Evolutionary conservation across 1,284 basidiomycete species (phyloP).

Genomic region (Phellopilus nigrolimitatus): DNA sequence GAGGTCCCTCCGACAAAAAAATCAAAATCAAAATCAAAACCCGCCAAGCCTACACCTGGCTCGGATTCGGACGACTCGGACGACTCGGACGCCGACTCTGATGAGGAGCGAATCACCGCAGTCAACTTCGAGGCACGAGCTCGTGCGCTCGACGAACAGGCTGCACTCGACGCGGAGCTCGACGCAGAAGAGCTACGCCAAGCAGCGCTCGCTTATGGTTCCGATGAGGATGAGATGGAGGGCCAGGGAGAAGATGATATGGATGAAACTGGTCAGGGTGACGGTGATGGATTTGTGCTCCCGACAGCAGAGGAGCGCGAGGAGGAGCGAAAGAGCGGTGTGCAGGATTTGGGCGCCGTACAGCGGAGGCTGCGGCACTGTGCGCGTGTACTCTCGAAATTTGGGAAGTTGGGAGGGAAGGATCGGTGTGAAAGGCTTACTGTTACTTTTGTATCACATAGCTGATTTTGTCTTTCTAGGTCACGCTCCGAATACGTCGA

Average conservation of each 20-base stretch:
- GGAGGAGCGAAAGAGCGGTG: constrained; percentile 67
- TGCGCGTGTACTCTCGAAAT: constrained; percentile 76
- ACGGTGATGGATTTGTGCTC: constrained; percentile 61
- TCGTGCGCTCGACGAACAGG: constrained; percentile 62
- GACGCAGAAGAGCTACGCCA: constrained; percentile 64
- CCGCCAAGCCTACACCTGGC: constrained; percentile 11
- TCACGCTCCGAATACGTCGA: constrained; percentile 86
- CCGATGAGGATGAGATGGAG: constrained; percentile 39
- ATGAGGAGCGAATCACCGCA: constrained; percentile 61
- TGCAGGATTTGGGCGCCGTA: constrained; percentile 77
- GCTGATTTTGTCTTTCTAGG: constrained; percentile 41
- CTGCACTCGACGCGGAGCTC: constrained; percentile 61
- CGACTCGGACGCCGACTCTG: constrained; percentile 33
- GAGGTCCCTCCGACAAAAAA: constrained; percentile 18
- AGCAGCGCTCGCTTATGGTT: constrained; percentile 37
- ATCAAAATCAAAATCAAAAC: constrained; percentile 24
- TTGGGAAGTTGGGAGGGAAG: constrained; percentile 61
- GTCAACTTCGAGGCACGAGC: constrained; percentile 76
- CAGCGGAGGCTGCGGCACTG: constrained; percentile 89
- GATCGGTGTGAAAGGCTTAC: constrained; percentile 49
- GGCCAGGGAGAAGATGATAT: constrained; percentile 55
- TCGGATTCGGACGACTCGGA: constrained; percentile 44
- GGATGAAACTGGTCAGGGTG: constrained; percentile 55
- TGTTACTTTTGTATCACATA: constrained; percentile 9
- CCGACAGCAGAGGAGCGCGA: constrained; percentile 82